These are phyloP conservation scores for Aureobasidium leucospermi DNA, from an alignment of 2,329 filamentous ascomycete species.

Conservation along the genomic window DNA sequence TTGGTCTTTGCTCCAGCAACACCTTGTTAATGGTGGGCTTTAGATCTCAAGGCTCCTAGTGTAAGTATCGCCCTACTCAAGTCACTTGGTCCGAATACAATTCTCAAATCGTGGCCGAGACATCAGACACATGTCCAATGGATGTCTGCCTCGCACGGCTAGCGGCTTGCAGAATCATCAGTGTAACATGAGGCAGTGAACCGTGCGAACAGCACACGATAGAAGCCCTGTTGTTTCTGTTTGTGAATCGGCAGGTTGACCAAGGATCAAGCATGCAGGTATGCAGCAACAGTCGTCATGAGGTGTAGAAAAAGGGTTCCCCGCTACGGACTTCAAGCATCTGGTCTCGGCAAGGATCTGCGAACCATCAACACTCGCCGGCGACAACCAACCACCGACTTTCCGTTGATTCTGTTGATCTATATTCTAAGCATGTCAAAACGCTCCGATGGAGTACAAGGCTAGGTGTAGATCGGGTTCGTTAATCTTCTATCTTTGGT, in stretches of 20 bases:
- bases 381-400: not conserved
- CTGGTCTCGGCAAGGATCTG: not conserved
- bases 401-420: not conserved
- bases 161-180: not conserved
- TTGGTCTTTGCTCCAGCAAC: not conserved
- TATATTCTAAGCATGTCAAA: not conserved
- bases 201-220: not conserved
- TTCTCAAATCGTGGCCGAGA: not conserved
- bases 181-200: slow-evolving; percentile 3
- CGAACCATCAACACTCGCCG: not conserved
- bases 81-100: too few relatives aligned
- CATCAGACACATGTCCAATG: not conserved
- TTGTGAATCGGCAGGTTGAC: not conserved
- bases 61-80: too few relatives aligned
- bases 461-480: not conserved
- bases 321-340: slow-evolving; percentile 7
- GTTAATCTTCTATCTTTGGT: not conserved
- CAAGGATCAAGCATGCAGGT: slow-evolving; percentile 6
- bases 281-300: slow-evolving; percentile 8
- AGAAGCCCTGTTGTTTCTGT: not conserved
- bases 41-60: too few relatives aligned
- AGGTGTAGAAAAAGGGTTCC: slow-evolving; percentile 9
- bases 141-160: not conserved
- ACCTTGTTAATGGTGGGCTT: not conserved
- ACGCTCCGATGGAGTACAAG: not conserved